Evolutionary conservation across 768 basidiomycete genomes (phyloP).

Genomic region (Lentinus brumalis): DNA sequence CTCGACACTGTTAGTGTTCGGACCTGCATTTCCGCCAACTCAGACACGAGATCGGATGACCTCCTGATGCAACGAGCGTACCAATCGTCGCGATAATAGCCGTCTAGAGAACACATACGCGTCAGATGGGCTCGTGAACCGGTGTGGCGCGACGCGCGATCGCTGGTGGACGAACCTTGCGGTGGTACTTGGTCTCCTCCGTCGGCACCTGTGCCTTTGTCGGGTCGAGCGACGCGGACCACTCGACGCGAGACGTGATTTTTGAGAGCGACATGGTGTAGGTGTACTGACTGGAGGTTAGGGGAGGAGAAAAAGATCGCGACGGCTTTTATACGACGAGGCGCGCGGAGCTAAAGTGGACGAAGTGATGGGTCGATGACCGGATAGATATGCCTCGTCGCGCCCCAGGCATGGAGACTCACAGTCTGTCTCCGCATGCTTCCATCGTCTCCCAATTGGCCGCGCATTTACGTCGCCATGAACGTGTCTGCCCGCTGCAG

Average conservation of each 20-base stretch:
- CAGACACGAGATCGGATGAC: slow-evolving; percentile 9
- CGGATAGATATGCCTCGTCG: slow-evolving; percentile 16
- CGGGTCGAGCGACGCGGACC: slow-evolving; percentile 84
- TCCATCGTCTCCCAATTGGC: slow-evolving; percentile 3
- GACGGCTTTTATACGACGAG: slow-evolving; percentile 13
- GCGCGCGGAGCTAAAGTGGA: slow-evolving; percentile 22
- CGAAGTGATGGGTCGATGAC: slow-evolving; percentile 19
- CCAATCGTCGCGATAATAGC: slow-evolving; percentile 99
- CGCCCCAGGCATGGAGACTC: not conserved
- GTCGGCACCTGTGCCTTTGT: slow-evolving; percentile 69
- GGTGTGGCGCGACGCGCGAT: slow-evolving; percentile 25
- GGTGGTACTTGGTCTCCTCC: slow-evolving; percentile 79
- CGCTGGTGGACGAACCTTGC: slow-evolving; percentile 65
- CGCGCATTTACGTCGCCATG: slow-evolving; percentile 9
- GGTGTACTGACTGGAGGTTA: slow-evolving; percentile 2
- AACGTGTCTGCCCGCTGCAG: slow-evolving; percentile 10
- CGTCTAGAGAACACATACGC: slow-evolving; percentile 56
- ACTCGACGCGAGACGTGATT: slow-evolving; percentile 84
- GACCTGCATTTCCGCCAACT: slow-evolving; percentile 54
- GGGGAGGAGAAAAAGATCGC: slow-evolving; percentile 13
- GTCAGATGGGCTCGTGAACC: not conserved
- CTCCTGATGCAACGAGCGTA: slow-evolving; percentile 35
- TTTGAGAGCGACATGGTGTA: slow-evolving; percentile 25
- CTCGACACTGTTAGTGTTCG: slow-evolving; percentile 92
- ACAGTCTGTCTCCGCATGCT: not conserved